phyloP scores from a whole-genome alignment of 2,329 filamentous ascomycete species.

The Sphaerulina vaccinii region DNA sequence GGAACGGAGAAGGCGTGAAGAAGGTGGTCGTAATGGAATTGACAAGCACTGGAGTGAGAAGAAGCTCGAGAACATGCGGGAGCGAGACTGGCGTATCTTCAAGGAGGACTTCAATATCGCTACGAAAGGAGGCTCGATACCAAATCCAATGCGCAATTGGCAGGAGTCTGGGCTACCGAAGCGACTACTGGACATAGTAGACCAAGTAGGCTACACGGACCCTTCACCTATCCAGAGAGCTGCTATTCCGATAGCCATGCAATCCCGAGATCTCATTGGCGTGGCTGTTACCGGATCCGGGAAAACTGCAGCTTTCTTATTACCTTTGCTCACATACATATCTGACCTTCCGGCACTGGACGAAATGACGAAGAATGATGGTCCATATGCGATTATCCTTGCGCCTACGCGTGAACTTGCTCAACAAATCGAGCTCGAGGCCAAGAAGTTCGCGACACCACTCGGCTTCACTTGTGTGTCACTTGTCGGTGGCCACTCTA shows the following conservation, averaged over 20 bases:
- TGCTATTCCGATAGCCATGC: constrained; percentile 90
- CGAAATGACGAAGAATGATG: constrained; percentile 85
- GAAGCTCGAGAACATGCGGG: constrained; percentile 86
- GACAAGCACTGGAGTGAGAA: constrained; percentile 98
- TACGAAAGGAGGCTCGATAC: constrained; percentile 87
- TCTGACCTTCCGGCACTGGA: constrained; percentile 81
- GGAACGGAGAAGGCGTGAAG: constrained; percentile 73
- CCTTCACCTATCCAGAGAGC: constrained; percentile 90
- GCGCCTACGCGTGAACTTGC: constrained; percentile 96
- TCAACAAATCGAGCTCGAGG: constrained; percentile 94
- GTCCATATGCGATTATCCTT: constrained; percentile 94
- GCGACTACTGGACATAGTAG: constrained; percentile 75
- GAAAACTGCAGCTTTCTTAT: constrained; percentile 93
- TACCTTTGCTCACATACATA: constrained; percentile 93
- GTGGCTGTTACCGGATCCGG: constrained; percentile 97
- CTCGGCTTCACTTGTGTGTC: constrained; percentile 93
- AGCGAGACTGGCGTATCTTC: constrained; percentile 98
- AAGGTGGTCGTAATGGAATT: constrained; percentile 68
- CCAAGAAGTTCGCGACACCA: constrained; percentile 84
- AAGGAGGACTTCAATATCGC: constrained; percentile 98
- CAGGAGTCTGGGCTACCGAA: constrained; percentile 77
- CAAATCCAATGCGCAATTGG: constrained; percentile 96
- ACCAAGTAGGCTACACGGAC: constrained; percentile 83
- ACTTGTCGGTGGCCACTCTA: constrained; percentile 93
- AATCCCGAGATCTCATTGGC: constrained; percentile 93